Percentiles rank a stretch among this genome's conserved stretches.
Evolutionary conservation across 2,329 filamentous ascomycete genomes (phyloP).

Genomic region (Paraconiothyrium brasiliense): DNA sequence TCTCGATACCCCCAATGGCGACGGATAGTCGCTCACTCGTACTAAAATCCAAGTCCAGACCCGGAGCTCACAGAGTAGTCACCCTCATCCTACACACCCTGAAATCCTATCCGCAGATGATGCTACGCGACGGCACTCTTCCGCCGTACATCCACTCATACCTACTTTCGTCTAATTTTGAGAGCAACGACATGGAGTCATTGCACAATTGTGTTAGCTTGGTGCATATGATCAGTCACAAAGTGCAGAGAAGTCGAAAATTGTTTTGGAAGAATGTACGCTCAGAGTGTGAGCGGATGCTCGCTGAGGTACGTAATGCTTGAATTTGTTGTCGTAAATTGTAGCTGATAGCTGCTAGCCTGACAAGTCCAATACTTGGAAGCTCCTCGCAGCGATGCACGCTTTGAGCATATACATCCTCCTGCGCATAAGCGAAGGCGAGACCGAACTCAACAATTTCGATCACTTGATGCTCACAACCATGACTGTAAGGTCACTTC

Average conservation of each 20-base stretch:
- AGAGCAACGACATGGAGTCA: slow-evolving; percentile 45
- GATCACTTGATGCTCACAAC: slow-evolving; percentile 51
- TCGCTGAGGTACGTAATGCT: slow-evolving; percentile 42
- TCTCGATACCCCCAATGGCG: slow-evolving; percentile 37
- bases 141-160: slow-evolving; percentile 57
- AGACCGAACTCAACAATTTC: slow-evolving; percentile 55
- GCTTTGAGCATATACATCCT: slow-evolving; percentile 57
- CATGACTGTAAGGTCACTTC: slow-evolving; percentile 41
- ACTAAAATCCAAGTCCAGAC: slow-evolving; percentile 32
- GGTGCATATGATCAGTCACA: slow-evolving; percentile 51
- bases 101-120: slow-evolving; percentile 55
- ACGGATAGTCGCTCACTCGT: slow-evolving; percentile 37
- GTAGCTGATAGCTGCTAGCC: slow-evolving; percentile 30
- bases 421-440: slow-evolving; percentile 55
- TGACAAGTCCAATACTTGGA: slow-evolving; percentile 47
- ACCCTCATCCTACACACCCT: slow-evolving; percentile 53
- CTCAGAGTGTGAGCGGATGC: slow-evolving; percentile 54
- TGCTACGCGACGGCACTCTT: slow-evolving; percentile 49
- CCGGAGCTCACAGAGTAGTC: slow-evolving; percentile 45
- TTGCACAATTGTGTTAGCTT: slow-evolving; percentile 55
- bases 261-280: slow-evolving; percentile 58
- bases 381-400: slow-evolving; percentile 55
- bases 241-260: slow-evolving; percentile 47
- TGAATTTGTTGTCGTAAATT: neutral
- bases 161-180: slow-evolving; percentile 32